phyloP scores from a whole-genome alignment of 306 rosid species.

The Rosa rugosa region DNA sequence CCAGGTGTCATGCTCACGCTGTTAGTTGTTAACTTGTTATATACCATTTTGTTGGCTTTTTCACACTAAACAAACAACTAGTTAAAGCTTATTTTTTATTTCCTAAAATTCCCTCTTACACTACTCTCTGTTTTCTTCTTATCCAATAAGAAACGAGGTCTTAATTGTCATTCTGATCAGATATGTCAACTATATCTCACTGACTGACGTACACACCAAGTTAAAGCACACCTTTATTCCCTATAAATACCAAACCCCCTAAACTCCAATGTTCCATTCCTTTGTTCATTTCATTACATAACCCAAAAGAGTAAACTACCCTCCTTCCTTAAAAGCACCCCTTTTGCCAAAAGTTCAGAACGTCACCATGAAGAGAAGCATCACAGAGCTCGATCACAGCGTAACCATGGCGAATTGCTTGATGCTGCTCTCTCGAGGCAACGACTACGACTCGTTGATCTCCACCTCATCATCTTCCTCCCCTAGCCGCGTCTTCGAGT shows the following conservation, averaged over 20 bases:
- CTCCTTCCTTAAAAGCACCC: neutral
- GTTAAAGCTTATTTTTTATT: neutral
- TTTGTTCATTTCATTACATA: neutral
- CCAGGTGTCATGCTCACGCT: conserved; percentile 52
- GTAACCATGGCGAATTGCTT: conserved; percentile 77
- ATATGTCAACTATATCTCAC: conserved; percentile 22
- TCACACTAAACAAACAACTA: conserved; percentile 40
- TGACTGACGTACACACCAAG: conserved; percentile 16
- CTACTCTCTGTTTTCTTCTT: conserved; percentile 21
- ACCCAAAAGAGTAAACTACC: neutral
- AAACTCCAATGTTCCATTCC: conserved; percentile 38
- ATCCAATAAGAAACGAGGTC: conserved; percentile 35
- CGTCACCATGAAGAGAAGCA: conserved; percentile 60
- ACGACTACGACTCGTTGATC: conserved; percentile 8
- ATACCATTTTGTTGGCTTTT: conserved; percentile 8
- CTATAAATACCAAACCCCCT: conserved; percentile 40
- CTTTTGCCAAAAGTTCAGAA: neutral
- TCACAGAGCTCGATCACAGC: conserved; percentile 45
- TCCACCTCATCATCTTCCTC: conserved; percentile 15
- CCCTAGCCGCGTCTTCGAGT: conserved; percentile 67
- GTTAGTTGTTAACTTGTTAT: neutral
- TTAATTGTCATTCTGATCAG: neutral
- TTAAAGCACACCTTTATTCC: neutral
- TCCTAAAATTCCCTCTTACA: neutral
- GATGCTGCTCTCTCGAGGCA: conserved; percentile 76